Evolutionary conservation across 306 rosid genomes (phyloP).

Genomic region (Sphenostylis stenocarpa): DNA sequence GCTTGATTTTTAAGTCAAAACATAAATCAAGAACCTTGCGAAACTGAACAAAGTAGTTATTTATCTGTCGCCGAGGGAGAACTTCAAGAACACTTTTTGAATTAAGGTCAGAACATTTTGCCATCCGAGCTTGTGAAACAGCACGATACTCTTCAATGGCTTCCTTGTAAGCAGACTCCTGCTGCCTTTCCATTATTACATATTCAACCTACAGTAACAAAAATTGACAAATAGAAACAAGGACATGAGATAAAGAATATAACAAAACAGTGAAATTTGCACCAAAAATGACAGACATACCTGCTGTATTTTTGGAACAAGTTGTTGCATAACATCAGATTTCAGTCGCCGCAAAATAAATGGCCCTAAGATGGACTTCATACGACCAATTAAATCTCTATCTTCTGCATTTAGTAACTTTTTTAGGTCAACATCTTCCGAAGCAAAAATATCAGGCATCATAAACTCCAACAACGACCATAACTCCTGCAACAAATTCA

Average conservation of each 20-base stretch:
- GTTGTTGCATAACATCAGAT: constrained; percentile 99
- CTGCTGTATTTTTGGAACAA: constrained; percentile 86
- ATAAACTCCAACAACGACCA: constrained; percentile 97
- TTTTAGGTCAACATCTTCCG: constrained; percentile 90
- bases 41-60: constrained; percentile 94
- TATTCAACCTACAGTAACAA: constrained; percentile 67
- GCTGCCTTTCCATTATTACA: constrained; percentile 83
- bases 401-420: constrained; percentile 78
- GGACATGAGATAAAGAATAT: background rate
- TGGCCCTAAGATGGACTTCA: constrained; percentile 97
- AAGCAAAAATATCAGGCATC: constrained; percentile 92
- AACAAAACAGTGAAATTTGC: background rate
- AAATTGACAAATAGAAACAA: constrained; percentile 31
- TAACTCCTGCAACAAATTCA: constrained; percentile 69
- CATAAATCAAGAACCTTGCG: constrained; percentile 67
- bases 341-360: constrained; percentile 91
- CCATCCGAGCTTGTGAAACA: constrained; percentile 72
- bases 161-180: constrained; percentile 77
- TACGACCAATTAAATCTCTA: constrained; percentile 71
- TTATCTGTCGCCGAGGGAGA: constrained; percentile 83
- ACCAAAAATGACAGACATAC: constrained; percentile 42
- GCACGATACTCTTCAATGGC: constrained; percentile 90
- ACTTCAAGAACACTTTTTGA: constrained; percentile 40
- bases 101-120: constrained; percentile 53
- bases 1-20: constrained; percentile 4